These are phyloP conservation scores for Arthrobotrys sphaeroides DNA, from an alignment of 2,329 filamentous ascomycete species.

Conservation along the genomic window DNA sequence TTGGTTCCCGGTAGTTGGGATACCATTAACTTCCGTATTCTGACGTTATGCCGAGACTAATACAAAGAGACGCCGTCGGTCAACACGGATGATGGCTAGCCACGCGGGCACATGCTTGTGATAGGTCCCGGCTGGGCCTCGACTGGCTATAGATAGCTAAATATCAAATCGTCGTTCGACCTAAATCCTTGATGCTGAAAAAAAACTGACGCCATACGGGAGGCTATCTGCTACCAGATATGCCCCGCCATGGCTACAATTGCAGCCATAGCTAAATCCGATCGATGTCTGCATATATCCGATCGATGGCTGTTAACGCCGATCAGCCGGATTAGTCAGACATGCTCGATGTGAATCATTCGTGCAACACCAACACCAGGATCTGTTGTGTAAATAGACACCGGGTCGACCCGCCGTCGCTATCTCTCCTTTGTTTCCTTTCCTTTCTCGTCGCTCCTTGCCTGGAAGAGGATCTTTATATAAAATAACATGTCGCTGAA, in stretches of 20 bases:
- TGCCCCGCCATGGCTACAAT: too few relatives aligned
- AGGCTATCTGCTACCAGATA: too few relatives aligned
- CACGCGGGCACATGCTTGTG: background rate
- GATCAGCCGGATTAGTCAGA: background rate
- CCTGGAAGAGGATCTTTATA: too few relatives aligned
- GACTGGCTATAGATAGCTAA: too few relatives aligned
- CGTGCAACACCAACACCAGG: background rate
- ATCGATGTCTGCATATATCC: too few relatives aligned
- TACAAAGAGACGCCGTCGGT: slow-evolving; percentile 6
- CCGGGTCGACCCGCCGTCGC: background rate
- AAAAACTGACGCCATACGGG: too few relatives aligned
- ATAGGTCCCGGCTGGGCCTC: background rate
- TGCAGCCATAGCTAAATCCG: slow-evolving; percentile 14
- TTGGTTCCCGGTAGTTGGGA: slow-evolving; percentile 17
- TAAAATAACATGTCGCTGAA: slow-evolving; percentile 38
- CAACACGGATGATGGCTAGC: background rate
- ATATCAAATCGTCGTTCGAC: too few relatives aligned
- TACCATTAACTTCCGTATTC: slow-evolving; percentile 38
- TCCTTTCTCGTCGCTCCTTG: background rate
- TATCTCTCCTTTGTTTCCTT: background rate
- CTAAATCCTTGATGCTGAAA: too few relatives aligned
- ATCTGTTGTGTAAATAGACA: background rate
- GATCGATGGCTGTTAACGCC: background rate
- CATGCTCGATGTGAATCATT: background rate
- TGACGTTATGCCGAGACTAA: slow-evolving; percentile 41